Conservation (phyloP, 2,329 filamentous ascomycete species). For the Rasamsonia emersonii region DNA sequence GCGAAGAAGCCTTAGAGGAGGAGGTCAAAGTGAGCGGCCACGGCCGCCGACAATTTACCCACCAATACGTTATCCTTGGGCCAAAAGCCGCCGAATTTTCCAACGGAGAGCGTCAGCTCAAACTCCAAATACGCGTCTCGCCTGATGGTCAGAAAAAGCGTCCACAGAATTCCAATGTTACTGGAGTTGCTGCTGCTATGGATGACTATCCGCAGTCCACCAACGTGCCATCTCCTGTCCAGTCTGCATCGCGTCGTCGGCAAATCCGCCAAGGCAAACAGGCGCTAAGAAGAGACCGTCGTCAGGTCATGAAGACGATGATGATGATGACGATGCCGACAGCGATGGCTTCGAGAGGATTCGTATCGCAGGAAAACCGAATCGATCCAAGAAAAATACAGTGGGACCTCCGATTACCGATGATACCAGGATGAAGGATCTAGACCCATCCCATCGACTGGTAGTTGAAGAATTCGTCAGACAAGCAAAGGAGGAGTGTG, state of each 20-base stretch:
- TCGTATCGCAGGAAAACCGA: conserved; percentile 25
- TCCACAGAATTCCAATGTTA: conserved; percentile 18
- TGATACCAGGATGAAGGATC: conserved; percentile 32
- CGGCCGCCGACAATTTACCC: conserved; percentile 58
- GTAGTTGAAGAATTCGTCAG: conserved; percentile 42
- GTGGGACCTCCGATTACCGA: conserved; percentile 40
- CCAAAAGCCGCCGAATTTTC: conserved; percentile 41
- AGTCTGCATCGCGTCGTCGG: conserved; percentile 35
- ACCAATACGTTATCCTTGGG: conserved; percentile 52
- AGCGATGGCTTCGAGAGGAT: conserved; percentile 38
- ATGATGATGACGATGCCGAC: conserved; percentile 27
- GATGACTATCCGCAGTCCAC: conserved; percentile 53
- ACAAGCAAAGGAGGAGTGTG: conserved; percentile 35
- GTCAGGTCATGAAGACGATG: conserved; percentile 14
- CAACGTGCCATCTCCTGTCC: conserved; percentile 57
- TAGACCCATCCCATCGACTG: conserved; percentile 35
- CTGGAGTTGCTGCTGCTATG: conserved; percentile 25
- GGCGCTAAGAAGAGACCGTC: conserved; percentile 9
- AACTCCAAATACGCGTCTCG: conserved; percentile 46
- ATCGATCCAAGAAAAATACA: conserved; percentile 16
- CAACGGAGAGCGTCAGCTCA: conserved; percentile 35
- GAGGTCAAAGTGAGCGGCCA: conserved; percentile 56
- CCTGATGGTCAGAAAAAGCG: conserved; percentile 30
- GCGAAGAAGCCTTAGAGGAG: conserved; percentile 66
- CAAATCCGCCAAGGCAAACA: conserved; percentile 15